Conservation (phyloP, 495 filamentous ascomycete genomes). For the Tuber aestivum region DNA sequence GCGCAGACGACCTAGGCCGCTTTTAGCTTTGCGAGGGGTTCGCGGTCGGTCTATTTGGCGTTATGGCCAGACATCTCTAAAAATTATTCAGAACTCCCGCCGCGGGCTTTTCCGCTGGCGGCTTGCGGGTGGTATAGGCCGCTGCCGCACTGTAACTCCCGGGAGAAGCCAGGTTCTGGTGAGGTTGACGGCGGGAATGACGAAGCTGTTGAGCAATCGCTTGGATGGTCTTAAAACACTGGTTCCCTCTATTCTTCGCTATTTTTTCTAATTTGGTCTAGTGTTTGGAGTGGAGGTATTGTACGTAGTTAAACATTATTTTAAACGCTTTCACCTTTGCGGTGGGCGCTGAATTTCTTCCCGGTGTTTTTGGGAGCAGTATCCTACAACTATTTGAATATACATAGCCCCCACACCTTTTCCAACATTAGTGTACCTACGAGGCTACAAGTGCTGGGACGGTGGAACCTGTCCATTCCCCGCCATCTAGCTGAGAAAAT, state of each 20-base stretch:
- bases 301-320: neutral
- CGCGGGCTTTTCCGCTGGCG: neutral
- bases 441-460: too few relatives aligned
- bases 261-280: neutral
- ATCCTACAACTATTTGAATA: neutral
- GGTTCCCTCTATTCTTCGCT: neutral
- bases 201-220: neutral
- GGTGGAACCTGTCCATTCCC: too few relatives aligned
- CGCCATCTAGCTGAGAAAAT: too few relatives aligned
- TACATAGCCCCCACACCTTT: neutral
- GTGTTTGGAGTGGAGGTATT: neutral
- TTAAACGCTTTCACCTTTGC: neutral
- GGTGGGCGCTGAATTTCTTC: neutral
- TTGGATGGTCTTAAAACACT: neutral
- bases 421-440: too few relatives aligned
- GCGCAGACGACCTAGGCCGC: neutral
- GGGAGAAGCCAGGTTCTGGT: neutral
- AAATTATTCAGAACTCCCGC: neutral
- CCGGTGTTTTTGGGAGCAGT: neutral
- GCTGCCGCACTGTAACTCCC: neutral
- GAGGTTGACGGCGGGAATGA: neutral
- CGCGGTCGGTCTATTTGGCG: neutral
- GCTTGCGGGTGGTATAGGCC: neutral
- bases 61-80: neutral
- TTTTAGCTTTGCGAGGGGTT: neutral